A percentile compares a stretch with the other conserved stretches of the same genome.
phyloP scores from a whole-genome alignment of 495 filamentous ascomycete species.

The Hypoxylon perforatum region DNA sequence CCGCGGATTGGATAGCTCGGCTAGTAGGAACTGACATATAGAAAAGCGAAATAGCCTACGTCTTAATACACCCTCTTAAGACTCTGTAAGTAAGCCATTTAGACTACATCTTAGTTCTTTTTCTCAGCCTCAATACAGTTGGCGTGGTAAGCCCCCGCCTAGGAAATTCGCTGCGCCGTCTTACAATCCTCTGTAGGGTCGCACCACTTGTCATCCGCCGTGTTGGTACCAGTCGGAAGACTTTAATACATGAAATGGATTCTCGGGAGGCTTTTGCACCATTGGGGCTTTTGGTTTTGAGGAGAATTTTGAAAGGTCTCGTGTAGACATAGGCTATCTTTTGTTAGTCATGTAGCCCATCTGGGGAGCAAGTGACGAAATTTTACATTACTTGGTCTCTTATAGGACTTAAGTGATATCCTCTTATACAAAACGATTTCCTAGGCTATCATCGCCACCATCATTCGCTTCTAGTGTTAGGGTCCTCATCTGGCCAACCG shows the following conservation, averaged over 20 bases:
- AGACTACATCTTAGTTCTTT: neutral
- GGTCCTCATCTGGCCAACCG: too few species aligned
- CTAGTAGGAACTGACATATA: neutral
- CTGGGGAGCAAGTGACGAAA: too few species aligned
- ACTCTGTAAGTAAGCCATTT: constrained; percentile 3
- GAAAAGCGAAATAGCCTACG: constrained; percentile 5
- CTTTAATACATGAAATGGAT: constrained; percentile 11
- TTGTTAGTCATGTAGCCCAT: too few species aligned
- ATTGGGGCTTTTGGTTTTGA: too few species aligned
- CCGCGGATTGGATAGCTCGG: neutral
- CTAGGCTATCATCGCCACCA: too few species aligned
- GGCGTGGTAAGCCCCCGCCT: constrained; percentile 9
- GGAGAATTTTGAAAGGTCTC: too few species aligned
- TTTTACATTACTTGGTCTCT: too few species aligned
- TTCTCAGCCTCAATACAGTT: constrained; percentile 22
- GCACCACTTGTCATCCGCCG: constrained; percentile 1
- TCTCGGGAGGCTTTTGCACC: neutral
- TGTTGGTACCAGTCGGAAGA: constrained; percentile 9
- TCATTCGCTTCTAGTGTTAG: too few species aligned
- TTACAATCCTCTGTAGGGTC: constrained; percentile 5
- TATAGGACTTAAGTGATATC: too few species aligned
- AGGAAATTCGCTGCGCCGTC: constrained; percentile 13
- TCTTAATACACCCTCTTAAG: constrained; percentile 18
- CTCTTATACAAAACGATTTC: too few species aligned
- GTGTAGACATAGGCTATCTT: too few species aligned